Percentiles rank a stretch among this genome's conserved stretches.
Evolutionary conservation across 2,329 filamentous ascomycete genomes (phyloP).

Genomic region (Pseudovirgaria hyperparasitica): DNA sequence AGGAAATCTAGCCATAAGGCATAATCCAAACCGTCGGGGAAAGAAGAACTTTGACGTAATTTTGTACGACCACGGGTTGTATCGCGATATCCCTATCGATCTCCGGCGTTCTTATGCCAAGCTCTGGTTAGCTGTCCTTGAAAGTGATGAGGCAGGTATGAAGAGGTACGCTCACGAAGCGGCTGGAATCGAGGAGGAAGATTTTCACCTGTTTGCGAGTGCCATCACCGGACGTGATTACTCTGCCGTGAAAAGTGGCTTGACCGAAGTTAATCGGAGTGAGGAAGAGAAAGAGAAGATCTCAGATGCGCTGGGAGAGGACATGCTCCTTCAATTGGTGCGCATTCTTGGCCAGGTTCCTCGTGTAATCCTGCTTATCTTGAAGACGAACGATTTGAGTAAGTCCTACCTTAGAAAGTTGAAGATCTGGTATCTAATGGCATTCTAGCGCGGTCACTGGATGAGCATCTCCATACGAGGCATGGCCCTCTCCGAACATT

Average conservation of each 20-base stretch:
- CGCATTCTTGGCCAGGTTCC: slow-evolving; percentile 81
- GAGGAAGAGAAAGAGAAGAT: slow-evolving; percentile 77
- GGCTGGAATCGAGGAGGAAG: slow-evolving; percentile 73
- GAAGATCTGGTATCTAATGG: not conserved
- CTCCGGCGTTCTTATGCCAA: slow-evolving; percentile 84
- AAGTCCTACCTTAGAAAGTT: slow-evolving; percentile 15
- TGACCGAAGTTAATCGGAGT: slow-evolving; percentile 46
- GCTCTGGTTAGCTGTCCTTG: slow-evolving; percentile 92
- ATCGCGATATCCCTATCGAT: slow-evolving; percentile 73
- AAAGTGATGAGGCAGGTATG: slow-evolving; percentile 77
- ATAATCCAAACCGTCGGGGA: slow-evolving; percentile 48
- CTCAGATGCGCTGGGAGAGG: slow-evolving; percentile 70
- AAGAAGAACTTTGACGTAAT: slow-evolving; percentile 82
- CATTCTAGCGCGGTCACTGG: slow-evolving; percentile 58
- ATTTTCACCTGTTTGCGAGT: slow-evolving; percentile 90
- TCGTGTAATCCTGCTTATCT: slow-evolving; percentile 80
- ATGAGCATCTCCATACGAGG: slow-evolving; percentile 74
- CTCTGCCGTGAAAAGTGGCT: slow-evolving; percentile 52
- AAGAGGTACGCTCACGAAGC: slow-evolving; percentile 79
- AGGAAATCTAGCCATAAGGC: slow-evolving; percentile 85
- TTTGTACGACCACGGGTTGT: slow-evolving; percentile 92
- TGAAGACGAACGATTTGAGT: slow-evolving; percentile 95
- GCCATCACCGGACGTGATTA: slow-evolving; percentile 94
- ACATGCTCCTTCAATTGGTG: slow-evolving; percentile 77
- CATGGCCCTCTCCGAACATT: slow-evolving; percentile 49